Evolutionary conservation across 2,329 filamentous ascomycete species (phyloP).

Genomic region (Cercospora sesami): DNA sequence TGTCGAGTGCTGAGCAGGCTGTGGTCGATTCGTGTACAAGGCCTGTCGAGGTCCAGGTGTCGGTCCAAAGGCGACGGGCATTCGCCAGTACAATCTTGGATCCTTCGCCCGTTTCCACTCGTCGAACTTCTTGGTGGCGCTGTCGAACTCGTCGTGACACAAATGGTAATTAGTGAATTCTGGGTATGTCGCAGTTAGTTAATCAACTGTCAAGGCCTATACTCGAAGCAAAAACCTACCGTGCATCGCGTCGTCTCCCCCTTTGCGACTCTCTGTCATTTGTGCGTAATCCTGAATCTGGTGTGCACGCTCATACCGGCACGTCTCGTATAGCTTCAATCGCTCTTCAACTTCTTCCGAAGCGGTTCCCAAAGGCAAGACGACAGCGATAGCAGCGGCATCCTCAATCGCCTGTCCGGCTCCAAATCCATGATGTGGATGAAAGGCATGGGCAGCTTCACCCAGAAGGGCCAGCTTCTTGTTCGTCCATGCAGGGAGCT

Average conservation of each 20-base stretch:
- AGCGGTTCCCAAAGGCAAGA: constrained; percentile 53
- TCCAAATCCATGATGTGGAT: constrained; percentile 63
- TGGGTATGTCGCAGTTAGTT: background rate
- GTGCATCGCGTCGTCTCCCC: background rate
- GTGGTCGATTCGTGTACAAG: constrained; percentile 27
- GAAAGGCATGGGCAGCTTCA: constrained; percentile 68
- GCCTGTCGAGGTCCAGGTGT: constrained; percentile 44
- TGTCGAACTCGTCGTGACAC: constrained; percentile 56
- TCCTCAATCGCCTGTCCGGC: constrained; percentile 68
- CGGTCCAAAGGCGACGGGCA: constrained; percentile 47
- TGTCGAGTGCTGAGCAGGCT: constrained; percentile 19
- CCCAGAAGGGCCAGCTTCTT: constrained; percentile 60
- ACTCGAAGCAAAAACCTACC: background rate
- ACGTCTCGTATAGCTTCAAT: constrained; percentile 58
- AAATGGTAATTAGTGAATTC: constrained; percentile 36
- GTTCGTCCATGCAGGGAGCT: constrained; percentile 57
- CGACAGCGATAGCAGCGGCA: constrained; percentile 57
- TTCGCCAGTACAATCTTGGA: constrained; percentile 41
- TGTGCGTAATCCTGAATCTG: background rate
- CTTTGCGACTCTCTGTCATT: background rate
- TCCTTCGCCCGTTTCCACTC: constrained; percentile 53
- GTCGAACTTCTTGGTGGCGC: constrained; percentile 53
- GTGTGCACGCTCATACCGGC: constrained; percentile 58
- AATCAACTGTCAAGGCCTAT: background rate
- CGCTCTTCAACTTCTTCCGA: constrained; percentile 54